Evolutionary conservation across 345 rosid species (phyloP), one percentile per base, ranked within the genome.

Genomic region (Aurinia saxatilis): DNA sequence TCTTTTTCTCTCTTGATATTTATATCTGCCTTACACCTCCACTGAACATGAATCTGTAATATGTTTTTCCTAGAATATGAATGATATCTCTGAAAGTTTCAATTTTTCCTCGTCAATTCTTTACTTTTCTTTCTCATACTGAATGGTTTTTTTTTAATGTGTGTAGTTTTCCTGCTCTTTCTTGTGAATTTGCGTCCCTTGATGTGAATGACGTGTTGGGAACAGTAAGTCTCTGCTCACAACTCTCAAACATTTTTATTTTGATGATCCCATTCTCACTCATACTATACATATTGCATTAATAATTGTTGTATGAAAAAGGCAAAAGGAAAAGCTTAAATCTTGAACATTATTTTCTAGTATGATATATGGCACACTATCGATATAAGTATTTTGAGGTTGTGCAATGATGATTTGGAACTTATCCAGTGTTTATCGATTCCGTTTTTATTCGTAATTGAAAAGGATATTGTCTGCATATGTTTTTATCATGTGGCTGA

Each of bases 101-200:
- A n/a, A n/a, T n/a, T n/a, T n/a, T n/a, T n/a, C n/a, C n/a, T n/a
- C n/a, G n/a, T n/a, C n/a, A n/a, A n/a, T n/a, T n/a, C n/a, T n/a
- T n/a, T n/a, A n/a, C n/a, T n/a, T n/a, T n/a, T n/a, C n/a, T n/a
- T n/a, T n/a, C n/a, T n/a, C n/a, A n/a, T n/a, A n/a, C n/a, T n/a
- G n/a, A n/a, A n/a, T n/a, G n/a, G n/a, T n/a, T n/a, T n/a, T n/a
- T n/a, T n/a, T n/a, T n/a, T n/a, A n/a, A n/a, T n/a, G n/a, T n/a
- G n/a, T n/a, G n/a, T n/a, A 95, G 99, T 76, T 88, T 95, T 82
- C 99, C 99, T 50, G 77, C 91, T 8, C 93, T 95, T 57, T 95
- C 99, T 25, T 95, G 99, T 75, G 99, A 95, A 81, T 95, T 95
- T 80, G 96, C 96, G 46, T 81, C 98, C 0, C 80, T 95, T 63